phyloP scores from a whole-genome alignment of 495 filamentous ascomycete species.

The Staphylotrichum tortipilum region DNA sequence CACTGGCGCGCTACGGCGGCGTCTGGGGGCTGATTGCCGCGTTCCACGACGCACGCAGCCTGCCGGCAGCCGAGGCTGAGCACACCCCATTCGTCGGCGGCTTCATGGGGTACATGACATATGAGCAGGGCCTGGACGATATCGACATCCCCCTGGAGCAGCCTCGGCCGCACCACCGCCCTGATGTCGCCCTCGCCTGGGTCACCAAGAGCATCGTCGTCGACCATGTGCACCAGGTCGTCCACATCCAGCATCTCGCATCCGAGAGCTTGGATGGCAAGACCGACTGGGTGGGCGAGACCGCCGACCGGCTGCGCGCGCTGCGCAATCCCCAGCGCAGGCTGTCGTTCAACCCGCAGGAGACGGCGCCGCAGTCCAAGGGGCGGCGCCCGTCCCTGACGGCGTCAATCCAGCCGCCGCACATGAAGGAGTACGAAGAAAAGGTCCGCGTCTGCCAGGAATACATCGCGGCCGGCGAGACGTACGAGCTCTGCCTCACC shows the following conservation, averaged over 20 bases:
- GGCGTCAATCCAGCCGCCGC: constrained; percentile 34
- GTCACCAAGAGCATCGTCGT: constrained; percentile 72
- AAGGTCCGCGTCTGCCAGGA: constrained; percentile 64
- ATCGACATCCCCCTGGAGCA: constrained; percentile 39
- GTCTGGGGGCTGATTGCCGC: constrained; percentile 50
- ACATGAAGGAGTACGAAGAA: constrained; percentile 48
- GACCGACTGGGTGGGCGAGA: constrained; percentile 27
- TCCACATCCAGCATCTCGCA: constrained; percentile 59
- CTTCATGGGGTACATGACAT: constrained; percentile 82
- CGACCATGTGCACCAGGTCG: constrained; percentile 53
- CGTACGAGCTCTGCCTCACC: constrained; percentile 90
- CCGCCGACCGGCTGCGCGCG: constrained; percentile 22
- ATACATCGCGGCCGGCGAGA: constrained; percentile 67
- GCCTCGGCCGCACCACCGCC: constrained; percentile 37
- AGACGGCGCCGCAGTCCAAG: background rate
- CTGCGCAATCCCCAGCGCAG: constrained; percentile 9
- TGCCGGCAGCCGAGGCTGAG: constrained; percentile 15
- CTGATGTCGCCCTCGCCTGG: constrained; percentile 72
- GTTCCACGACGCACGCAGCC: constrained; percentile 47
- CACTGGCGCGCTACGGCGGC: constrained; percentile 28
- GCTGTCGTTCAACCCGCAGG: background rate
- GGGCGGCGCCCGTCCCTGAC: constrained; percentile 15
- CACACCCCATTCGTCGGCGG: constrained; percentile 73
- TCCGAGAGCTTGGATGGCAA: constrained; percentile 25
- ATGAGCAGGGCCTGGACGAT: constrained; percentile 68